Evolutionary conservation across 2,329 filamentous ascomycete genomes (phyloP).

Genomic region (Grosmannia serpens): DNA sequence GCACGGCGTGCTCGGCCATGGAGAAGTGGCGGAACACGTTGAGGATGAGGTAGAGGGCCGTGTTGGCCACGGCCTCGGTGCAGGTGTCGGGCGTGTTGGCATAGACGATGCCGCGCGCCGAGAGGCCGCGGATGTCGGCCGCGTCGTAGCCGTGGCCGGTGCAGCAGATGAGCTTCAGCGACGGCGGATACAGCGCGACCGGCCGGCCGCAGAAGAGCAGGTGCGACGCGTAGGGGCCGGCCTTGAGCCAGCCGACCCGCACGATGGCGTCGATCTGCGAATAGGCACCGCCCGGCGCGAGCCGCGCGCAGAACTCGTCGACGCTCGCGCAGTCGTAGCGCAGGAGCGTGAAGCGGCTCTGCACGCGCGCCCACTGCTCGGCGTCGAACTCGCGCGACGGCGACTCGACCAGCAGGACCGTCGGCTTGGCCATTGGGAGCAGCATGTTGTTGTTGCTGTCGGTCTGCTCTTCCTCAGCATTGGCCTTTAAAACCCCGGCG

Average conservation of each 20-base stretch:
- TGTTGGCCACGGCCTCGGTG: slow-evolving; percentile 18
- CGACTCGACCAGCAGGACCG: not conserved
- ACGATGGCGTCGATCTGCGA: slow-evolving; percentile 18
- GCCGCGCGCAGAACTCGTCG: slow-evolving; percentile 15
- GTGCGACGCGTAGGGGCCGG: slow-evolving; percentile 17
- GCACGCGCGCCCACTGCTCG: not conserved
- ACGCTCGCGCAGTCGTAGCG: slow-evolving; percentile 14
- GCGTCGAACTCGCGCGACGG: not conserved
- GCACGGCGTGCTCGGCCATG: slow-evolving; percentile 13
- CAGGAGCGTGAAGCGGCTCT: slow-evolving; percentile 5
- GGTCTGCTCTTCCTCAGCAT: too few relatives aligned
- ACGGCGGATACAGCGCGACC: slow-evolving; percentile 12
- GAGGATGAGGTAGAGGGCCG: slow-evolving; percentile 15
- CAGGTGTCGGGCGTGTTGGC: slow-evolving; percentile 16
- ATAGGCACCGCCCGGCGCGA: slow-evolving; percentile 18
- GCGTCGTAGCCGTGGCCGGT: slow-evolving; percentile 17
- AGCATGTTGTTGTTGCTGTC: too few relatives aligned
- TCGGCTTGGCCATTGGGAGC: not conserved
- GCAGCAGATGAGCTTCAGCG: slow-evolving; percentile 14
- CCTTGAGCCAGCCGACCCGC: slow-evolving; percentile 21
- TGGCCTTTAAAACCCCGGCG: too few relatives aligned
- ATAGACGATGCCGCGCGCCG: slow-evolving; percentile 14
- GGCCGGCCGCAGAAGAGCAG: slow-evolving; percentile 15
- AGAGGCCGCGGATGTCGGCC: slow-evolving; percentile 13
- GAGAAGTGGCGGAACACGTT: slow-evolving; percentile 15